Evolutionary conservation across 768 basidiomycete genomes (phyloP).

Genomic region (Exidia glandulosa): DNA sequence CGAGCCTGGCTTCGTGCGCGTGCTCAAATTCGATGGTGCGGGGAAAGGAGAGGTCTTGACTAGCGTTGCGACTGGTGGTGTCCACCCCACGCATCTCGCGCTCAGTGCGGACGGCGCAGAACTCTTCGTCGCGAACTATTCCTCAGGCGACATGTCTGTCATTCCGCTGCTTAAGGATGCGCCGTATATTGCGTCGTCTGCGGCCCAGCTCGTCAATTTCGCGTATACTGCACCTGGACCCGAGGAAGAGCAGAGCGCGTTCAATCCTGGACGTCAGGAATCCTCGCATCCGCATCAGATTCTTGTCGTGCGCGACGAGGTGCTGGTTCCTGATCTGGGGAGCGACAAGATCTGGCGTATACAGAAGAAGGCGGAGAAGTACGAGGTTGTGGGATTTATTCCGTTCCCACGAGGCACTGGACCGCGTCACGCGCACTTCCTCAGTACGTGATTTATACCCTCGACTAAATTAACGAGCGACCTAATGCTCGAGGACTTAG

Average conservation of each 20-base stretch:
- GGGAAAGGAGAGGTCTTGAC: constrained; percentile 38
- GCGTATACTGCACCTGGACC: constrained; percentile 8
- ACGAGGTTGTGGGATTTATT: constrained; percentile 41
- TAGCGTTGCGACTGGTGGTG: constrained; percentile 42
- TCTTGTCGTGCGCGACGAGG: constrained; percentile 34
- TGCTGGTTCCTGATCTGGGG: constrained; percentile 69
- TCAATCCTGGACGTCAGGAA: constrained; percentile 63
- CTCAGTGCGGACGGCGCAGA: constrained; percentile 37
- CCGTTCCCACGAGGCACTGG: constrained; percentile 45
- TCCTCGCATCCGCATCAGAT: constrained; percentile 72
- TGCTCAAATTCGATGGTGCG: constrained; percentile 46
- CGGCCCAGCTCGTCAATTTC: background rate
- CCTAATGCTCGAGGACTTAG: constrained; percentile 24
- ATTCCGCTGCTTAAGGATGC: constrained; percentile 9
- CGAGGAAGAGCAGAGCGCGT: constrained; percentile 30
- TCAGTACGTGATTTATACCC: constrained; percentile 29
- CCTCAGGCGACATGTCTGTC: too few relatives aligned
- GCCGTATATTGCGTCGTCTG: background rate
- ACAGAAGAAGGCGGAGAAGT: constrained; percentile 26
- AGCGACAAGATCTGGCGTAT: constrained; percentile 56
- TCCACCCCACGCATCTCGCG: constrained; percentile 52
- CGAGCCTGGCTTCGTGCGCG: constrained; percentile 48
- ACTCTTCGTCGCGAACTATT: constrained; percentile 57
- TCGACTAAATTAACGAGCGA: background rate
- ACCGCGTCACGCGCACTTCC: constrained; percentile 55